Evolutionary conservation across 768 basidiomycete genomes (phyloP).

Genomic region (Auricularia heimuer): DNA sequence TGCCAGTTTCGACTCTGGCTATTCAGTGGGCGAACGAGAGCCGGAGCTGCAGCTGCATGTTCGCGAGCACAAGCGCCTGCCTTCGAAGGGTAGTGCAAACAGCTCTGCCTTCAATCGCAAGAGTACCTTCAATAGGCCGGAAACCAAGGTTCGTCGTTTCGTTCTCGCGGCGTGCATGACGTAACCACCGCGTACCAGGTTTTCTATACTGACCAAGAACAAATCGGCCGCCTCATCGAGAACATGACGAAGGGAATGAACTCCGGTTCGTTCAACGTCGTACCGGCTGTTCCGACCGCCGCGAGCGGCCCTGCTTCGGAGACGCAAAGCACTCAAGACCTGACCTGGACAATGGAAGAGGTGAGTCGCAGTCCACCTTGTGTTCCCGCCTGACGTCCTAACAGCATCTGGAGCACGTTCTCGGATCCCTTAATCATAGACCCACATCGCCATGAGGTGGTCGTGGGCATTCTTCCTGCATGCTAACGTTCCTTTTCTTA

Average conservation of each 20-base stretch:
- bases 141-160: slow-evolving; percentile 59
- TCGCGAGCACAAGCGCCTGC: slow-evolving; percentile 61
- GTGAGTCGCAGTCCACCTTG: neutral
- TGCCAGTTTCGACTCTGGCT: slow-evolving; percentile 66
- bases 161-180: neutral
- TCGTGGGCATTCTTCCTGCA: neutral
- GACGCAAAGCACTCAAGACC: neutral
- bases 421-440: neutral
- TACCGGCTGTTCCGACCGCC: slow-evolving; percentile 24
- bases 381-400: neutral
- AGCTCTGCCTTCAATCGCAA: neutral
- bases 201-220: slow-evolving; percentile 63
- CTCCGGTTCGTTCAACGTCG: slow-evolving; percentile 74
- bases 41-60: slow-evolving; percentile 61
- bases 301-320: neutral
- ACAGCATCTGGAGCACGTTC: neutral
- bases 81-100: slow-evolving; percentile 49
- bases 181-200: slow-evolving; percentile 31
- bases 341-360: neutral
- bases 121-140: slow-evolving; percentile 38
- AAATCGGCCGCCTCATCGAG: slow-evolving; percentile 79
- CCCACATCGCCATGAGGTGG: neutral
- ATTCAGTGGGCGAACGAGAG: slow-evolving; percentile 39
- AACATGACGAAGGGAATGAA: slow-evolving; percentile 73
- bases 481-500: neutral